A percentile compares a stretch with the other conserved stretches of the same genome.
These are phyloP conservation scores for Hypoxylon fragiforme DNA, from an alignment of 495 filamentous ascomycete genomes.

Conservation along the genomic window DNA sequence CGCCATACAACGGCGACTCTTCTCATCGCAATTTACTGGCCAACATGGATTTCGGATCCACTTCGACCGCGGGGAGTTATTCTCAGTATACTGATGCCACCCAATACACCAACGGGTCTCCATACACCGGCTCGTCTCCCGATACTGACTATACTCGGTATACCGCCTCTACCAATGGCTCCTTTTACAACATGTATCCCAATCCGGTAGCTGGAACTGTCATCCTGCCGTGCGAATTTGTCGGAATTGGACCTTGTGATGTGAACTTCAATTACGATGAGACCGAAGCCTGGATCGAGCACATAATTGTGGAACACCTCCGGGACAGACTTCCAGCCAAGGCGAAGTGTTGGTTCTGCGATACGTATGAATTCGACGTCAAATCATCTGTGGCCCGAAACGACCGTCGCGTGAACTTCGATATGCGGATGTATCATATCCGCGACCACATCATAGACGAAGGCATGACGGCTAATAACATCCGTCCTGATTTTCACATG, in stretches of 20 bases:
- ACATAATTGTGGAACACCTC: slow-evolving; percentile 43
- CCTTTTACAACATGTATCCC: not conserved
- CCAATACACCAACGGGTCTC: not conserved
- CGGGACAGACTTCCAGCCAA: slow-evolving; percentile 35
- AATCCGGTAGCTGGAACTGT: not conserved
- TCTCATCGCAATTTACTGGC: not conserved
- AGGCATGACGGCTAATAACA: slow-evolving; percentile 16
- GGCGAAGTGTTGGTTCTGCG: slow-evolving; percentile 54
- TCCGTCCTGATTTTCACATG: slow-evolving; percentile 49
- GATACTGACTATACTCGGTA: slow-evolving; percentile 8
- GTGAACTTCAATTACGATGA: slow-evolving; percentile 42
- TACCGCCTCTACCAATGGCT: not conserved
- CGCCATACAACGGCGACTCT: not conserved
- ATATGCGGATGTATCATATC: slow-evolving; percentile 51
- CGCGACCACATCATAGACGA: slow-evolving; percentile 39
- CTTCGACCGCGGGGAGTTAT: not conserved
- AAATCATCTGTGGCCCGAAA: not conserved
- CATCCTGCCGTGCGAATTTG: slow-evolving; percentile 48
- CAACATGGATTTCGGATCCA: slow-evolving; percentile 1
- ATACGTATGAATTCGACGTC: slow-evolving; percentile 35
- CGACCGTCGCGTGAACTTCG: slow-evolving; percentile 35
- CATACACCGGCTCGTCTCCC: not conserved
- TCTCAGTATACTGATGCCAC: too few relatives aligned
- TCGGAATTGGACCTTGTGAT: slow-evolving; percentile 30
- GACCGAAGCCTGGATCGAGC: slow-evolving; percentile 46